Conservation (phyloP, 306 rosid species). For the Prunus mongolica region DNA sequence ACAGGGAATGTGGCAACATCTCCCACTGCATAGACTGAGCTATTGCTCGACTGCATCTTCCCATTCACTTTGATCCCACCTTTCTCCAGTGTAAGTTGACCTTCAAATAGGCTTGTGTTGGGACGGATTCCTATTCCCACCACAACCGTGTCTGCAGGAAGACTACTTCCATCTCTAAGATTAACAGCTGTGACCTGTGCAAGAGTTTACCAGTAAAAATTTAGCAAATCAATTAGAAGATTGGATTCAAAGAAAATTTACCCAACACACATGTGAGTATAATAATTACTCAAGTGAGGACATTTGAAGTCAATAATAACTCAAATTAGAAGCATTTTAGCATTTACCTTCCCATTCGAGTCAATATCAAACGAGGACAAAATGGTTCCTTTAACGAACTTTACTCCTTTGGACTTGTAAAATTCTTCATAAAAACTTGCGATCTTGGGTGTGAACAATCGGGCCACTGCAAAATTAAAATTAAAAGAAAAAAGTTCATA, state of each 20-base stretch:
- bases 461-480: constrained; percentile 67
- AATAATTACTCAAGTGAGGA: background rate
- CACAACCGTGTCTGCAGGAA: constrained; percentile 82
- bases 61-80: constrained; percentile 99
- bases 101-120: constrained; percentile 92
- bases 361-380: constrained; percentile 82
- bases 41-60: constrained; percentile 79
- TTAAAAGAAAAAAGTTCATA: background rate
- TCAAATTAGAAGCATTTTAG: background rate
- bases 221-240: background rate
- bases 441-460: constrained; percentile 85
- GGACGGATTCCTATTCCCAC: constrained; percentile 99
- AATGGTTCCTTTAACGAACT: constrained; percentile 84
- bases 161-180: constrained; percentile 73
- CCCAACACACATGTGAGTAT: background rate
- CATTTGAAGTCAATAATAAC: background rate
- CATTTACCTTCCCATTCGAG: constrained; percentile 64
- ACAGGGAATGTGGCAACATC: constrained; percentile 98
- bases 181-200: constrained; percentile 77
- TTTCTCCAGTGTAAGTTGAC: constrained; percentile 92
- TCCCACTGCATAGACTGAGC: constrained; percentile 85
- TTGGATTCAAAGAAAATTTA: background rate
- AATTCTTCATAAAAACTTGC: constrained; percentile 84
- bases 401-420: constrained; percentile 79
- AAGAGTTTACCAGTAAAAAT: constrained; percentile 2